Percentiles rank a stretch among this genome's conserved stretches.
phyloP scores from a whole-genome alignment of 2,329 filamentous ascomycete species.

The Raffaelea ambrosiae region DNA sequence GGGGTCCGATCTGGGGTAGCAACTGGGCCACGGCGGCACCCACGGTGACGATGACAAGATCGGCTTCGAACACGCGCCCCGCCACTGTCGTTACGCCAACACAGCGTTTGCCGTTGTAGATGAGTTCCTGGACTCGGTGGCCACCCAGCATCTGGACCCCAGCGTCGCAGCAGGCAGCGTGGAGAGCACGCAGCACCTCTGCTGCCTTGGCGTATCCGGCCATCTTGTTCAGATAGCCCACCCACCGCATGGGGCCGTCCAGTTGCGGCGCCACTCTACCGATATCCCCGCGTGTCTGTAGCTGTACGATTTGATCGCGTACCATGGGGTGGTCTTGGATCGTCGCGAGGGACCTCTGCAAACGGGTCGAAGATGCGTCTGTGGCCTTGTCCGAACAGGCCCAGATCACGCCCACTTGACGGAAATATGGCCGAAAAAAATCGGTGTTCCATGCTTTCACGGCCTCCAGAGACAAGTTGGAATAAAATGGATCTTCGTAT shows the following conservation, averaged over 20 bases:
- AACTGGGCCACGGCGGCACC: slow-evolving; percentile 27
- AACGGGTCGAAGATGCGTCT: slow-evolving; percentile 22
- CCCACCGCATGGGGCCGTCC: slow-evolving; percentile 41
- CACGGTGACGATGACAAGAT: slow-evolving; percentile 33
- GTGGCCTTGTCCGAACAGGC: slow-evolving; percentile 21
- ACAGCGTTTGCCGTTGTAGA: slow-evolving; percentile 14
- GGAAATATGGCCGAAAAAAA: slow-evolving; percentile 43
- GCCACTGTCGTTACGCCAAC: slow-evolving; percentile 18
- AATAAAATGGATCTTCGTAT: slow-evolving; percentile 49
- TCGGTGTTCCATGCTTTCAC: slow-evolving; percentile 42
- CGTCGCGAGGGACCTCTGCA: slow-evolving; percentile 31
- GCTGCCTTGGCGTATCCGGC: slow-evolving; percentile 49
- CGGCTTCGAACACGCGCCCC: slow-evolving; percentile 19
- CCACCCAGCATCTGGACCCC: slow-evolving; percentile 20
- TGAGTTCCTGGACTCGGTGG: slow-evolving; percentile 24
- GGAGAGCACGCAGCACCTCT: slow-evolving; percentile 37
- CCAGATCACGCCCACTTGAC: slow-evolving; percentile 37
- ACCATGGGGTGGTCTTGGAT: slow-evolving; percentile 30
- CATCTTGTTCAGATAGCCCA: slow-evolving; percentile 48
- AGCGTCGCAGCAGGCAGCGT: not conserved
- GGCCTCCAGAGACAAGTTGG: slow-evolving; percentile 43
- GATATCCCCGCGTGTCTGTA: slow-evolving; percentile 30
- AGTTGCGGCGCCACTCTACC: slow-evolving; percentile 37
- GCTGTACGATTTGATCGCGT: slow-evolving; percentile 24
- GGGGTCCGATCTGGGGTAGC: slow-evolving; percentile 36